Base-by-base conservation (phyloP, 2,329 filamentous ascomycete genomes). In the Metarhizium anisopliae region DNA sequence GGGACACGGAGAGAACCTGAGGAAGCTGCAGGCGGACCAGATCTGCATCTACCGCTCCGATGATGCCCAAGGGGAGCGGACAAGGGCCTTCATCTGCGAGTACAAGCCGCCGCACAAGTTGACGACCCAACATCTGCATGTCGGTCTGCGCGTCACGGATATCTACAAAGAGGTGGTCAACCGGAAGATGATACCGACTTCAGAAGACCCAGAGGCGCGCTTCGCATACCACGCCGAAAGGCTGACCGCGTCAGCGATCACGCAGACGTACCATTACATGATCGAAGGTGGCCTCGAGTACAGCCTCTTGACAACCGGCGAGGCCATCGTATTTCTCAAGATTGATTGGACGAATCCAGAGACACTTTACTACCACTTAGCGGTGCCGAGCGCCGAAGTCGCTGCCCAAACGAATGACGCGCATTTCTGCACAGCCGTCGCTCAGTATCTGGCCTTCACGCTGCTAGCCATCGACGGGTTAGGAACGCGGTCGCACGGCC, bases 261-360 rank as follows among this genome's bases (percentile, higher is more conserved):
- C 73, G 4, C 72, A 80, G 63, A 72, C 70, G 0, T 80, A 75
- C 60, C 69, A 75, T 40, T 78, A 79, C 62, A 81, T 81, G 70
- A 70, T 80, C 11, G 61, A 73, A 52, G 65, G 64, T 14, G 72
- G 77, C 0, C 65, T 77, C 6, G 68, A 74, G 55, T 76, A 75
- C 58, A 69, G 76, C 13, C 65, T 69, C 30, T 55, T 79, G n/a
- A 71, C 66, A 14, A 77, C 71, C 0, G 72, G 73, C 38, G 70
- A 78, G 59, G 68, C 69, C 1, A 72, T 70, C 52, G 69, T 77
- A 35, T 78, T 77, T 57, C 67, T 79, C 25, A 69, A 67, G 40
- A 57, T 76, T 14, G 58, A 69, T 53, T 68, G 59, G 64, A 13
- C 45, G 1, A 42, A 68, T 20, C 66, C 66, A 0, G 54, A 52